phyloP scores from a whole-genome alignment of 2,329 filamentous ascomycete species.

The Drechslerella dactyloides region DNA sequence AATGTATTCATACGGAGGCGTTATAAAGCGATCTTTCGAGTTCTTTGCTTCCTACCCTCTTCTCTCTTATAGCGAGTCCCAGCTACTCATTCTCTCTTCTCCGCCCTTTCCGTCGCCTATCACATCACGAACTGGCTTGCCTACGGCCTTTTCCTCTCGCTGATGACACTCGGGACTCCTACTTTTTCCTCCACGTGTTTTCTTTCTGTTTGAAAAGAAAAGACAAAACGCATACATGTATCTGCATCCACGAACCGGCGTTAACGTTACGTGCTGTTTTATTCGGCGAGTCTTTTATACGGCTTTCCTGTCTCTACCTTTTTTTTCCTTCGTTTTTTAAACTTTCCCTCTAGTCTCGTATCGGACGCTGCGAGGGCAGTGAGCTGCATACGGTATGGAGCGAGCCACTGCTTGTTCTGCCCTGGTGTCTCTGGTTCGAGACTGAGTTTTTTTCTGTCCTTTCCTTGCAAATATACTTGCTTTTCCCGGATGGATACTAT shows the following conservation, averaged over 20 bases:
- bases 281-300: neutral
- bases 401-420: too few species aligned
- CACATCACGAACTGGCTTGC: too few species aligned
- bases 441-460: too few species aligned
- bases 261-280: neutral
- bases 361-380: too few species aligned
- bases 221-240: conserved; percentile 8
- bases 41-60: conserved; percentile 2
- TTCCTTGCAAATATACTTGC: too few species aligned
- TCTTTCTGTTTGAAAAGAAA: conserved; percentile 2
- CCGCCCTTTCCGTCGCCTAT: neutral
- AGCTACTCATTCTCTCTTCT: neutral
- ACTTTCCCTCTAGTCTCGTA: too few species aligned
- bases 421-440: too few species aligned
- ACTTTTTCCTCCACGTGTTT: neutral
- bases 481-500: too few species aligned
- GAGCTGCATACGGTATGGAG: too few species aligned
- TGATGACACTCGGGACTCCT: neutral
- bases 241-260: conserved; percentile 5
- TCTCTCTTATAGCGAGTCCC: conserved; percentile 7
- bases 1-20: conserved; percentile 8
- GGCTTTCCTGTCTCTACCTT: neutral
- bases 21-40: conserved; percentile 12
- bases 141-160: neutral
- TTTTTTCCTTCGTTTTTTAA: too few species aligned